A percentile compares a stretch with the other conserved stretches of the same genome.
These are phyloP conservation scores for Mycena chlorophos DNA, from an alignment of 768 basidiomycete species.

Conservation along the genomic window DNA sequence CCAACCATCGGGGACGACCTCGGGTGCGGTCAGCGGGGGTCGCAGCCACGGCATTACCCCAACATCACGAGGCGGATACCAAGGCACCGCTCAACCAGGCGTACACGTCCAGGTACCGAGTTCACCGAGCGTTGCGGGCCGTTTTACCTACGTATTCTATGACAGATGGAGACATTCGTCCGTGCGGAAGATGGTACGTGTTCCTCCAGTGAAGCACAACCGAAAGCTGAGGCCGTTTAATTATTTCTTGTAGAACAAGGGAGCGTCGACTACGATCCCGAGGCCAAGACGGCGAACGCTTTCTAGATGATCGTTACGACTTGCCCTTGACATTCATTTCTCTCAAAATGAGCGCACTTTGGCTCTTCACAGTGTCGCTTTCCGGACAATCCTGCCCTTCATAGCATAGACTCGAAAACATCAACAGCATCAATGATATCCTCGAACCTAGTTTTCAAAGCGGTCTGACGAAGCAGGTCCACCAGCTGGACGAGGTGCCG, in stretches of 20 bases:
- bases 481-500: no score
- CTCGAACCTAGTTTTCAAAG: no score
- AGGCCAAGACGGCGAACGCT: constrained; percentile 26
- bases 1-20: constrained; percentile 28
- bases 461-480: no score
- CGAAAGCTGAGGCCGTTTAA: constrained; percentile 28
- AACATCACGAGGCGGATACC: constrained; percentile 22
- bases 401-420: no score
- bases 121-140: no score
- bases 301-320: no score
- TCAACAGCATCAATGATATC: no score
- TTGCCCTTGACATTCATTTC: no score
- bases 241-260: constrained; percentile 19
- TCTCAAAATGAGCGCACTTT: no score
- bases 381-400: no score
- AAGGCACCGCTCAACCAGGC: constrained; percentile 28
- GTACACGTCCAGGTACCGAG: constrained; percentile 54
- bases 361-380: no score
- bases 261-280: constrained; percentile 33
- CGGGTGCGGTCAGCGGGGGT: constrained; percentile 26
- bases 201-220: constrained; percentile 23
- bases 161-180: constrained; percentile 53
- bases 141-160: no score
- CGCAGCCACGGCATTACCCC: constrained; percentile 26
- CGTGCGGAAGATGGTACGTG: constrained; percentile 34